Evolutionary conservation across 1,284 basidiomycete genomes (phyloP), one percentile per base, ranked within the genome.

Genomic region (Boletus sp.): DNA sequence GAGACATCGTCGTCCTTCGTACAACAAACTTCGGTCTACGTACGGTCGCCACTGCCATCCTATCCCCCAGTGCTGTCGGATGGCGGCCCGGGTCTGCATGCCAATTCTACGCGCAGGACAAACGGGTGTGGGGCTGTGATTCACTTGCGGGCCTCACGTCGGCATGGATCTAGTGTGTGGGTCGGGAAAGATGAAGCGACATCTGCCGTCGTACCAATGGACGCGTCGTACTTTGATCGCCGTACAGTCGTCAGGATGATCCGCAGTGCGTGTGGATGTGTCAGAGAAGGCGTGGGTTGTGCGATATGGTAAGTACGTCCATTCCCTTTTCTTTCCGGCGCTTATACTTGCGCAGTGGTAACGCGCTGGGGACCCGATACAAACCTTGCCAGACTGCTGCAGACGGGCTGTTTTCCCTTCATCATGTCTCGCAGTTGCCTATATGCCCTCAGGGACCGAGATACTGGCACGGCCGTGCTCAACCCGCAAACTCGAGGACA

Each of bases 241-340:
- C 59, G 68, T 13, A 67, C 72, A 9, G 68, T 74, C 8, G 72
- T 72, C 30, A 74, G 72, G 60, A 74, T 78, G 63, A 67, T 76
- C 50, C 70, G 69, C 54, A 80, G 73, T 54, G 66, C 76, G 3
- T 85, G 82, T 53, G 80, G 82, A 17, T 84, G 83, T 57, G 62
- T 81, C 35, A 72, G 78, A 40, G 81, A 83, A 61, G 81, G 80
- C 4, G 69, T 85, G 10, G 82, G 79, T 20, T 85, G 82, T 62
- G 71, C 77, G 2, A 72, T 74, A 36, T 85, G 81, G 80, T 79
- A 51, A 57, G 77, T 64, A 16, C 42, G n/a, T 12, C 26, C 17
- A 12, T 47, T 51, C 50, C 4, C 9, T 30, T 46, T 46, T 34
- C 25, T 37, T 33, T 34, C 41, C 23, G 27, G 14, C 42, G 27